Conservation (phyloP, 192 early-diverging fungal species). For the Entomortierella beljakovae region DNA sequence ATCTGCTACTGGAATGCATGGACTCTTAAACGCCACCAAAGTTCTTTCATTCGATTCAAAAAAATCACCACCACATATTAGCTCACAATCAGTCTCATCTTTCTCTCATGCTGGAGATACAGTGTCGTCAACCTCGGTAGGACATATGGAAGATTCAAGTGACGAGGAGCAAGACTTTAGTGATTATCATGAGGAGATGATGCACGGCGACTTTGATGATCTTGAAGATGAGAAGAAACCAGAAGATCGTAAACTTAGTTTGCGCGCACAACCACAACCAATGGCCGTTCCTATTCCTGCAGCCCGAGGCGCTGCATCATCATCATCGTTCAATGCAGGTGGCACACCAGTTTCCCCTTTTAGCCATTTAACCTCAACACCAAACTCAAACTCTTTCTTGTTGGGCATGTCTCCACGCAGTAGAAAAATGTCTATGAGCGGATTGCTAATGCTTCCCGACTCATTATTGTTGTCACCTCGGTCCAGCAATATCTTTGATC, state of each 20-base stretch:
- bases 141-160: slow-evolving; percentile 33
- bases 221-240: slow-evolving; percentile 33
- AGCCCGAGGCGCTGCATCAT: slow-evolving; percentile 16
- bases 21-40: slow-evolving; percentile 45
- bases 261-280: slow-evolving; percentile 25
- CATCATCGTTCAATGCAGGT: slow-evolving; percentile 30
- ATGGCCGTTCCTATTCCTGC: slow-evolving; percentile 47
- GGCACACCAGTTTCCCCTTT: slow-evolving; percentile 45
- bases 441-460: slow-evolving; percentile 41
- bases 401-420: slow-evolving; percentile 48
- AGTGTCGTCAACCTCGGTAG: background rate
- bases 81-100: slow-evolving; percentile 4
- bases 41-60: slow-evolving; percentile 46
- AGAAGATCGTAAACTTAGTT: slow-evolving; percentile 10
- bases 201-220: slow-evolving; percentile 61
- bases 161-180: slow-evolving; percentile 60
- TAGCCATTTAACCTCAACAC: slow-evolving; percentile 34
- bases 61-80: slow-evolving; percentile 25
- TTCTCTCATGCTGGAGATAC: background rate
- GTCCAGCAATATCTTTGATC: slow-evolving; percentile 47
- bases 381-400: slow-evolving; percentile 39
- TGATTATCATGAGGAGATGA: slow-evolving; percentile 72
- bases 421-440: slow-evolving; percentile 53
- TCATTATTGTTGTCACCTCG: slow-evolving; percentile 42
- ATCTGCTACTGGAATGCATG: slow-evolving; percentile 40